phyloP scores from a whole-genome alignment of 495 filamentous ascomycete species.

The Podospora didyma region DNA sequence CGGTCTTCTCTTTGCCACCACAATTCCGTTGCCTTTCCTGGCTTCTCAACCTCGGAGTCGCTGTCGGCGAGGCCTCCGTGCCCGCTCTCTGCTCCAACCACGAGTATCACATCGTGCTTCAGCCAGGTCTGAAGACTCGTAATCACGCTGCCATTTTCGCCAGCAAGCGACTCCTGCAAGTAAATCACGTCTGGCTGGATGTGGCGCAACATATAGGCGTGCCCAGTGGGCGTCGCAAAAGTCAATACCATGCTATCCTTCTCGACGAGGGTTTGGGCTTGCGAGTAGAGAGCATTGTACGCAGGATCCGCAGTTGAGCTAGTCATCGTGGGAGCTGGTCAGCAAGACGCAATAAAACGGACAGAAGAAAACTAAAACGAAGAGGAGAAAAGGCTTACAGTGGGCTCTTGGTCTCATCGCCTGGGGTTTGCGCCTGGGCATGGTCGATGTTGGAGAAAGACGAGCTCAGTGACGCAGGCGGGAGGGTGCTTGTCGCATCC shows the following conservation, averaged over 20 bases:
- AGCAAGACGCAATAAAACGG: slow-evolving; percentile 8
- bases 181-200: slow-evolving; percentile 80
- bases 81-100: slow-evolving; percentile 80
- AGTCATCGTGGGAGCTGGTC: slow-evolving; percentile 15
- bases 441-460: slow-evolving; percentile 85
- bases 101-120: slow-evolving; percentile 70
- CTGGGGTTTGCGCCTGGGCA: slow-evolving; percentile 67
- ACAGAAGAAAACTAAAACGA: not conserved
- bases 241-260: slow-evolving; percentile 82
- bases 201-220: slow-evolving; percentile 79
- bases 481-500: slow-evolving; percentile 45
- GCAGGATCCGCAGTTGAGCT: slow-evolving; percentile 45
- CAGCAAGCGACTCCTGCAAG: slow-evolving; percentile 73
- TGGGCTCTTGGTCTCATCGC: slow-evolving; percentile 55
- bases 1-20: slow-evolving; percentile 85
- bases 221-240: slow-evolving; percentile 73
- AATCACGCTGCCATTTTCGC: slow-evolving; percentile 64
- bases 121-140: slow-evolving; percentile 79
- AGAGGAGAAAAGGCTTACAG: slow-evolving; percentile 36
- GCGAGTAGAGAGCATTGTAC: slow-evolving; percentile 71
- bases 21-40: slow-evolving; percentile 49
- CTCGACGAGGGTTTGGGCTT: slow-evolving; percentile 72
- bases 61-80: slow-evolving; percentile 86
- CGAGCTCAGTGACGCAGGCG: slow-evolving; percentile 66
- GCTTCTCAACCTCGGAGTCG: slow-evolving; percentile 67